Conservation (phyloP, 139 green algal genomes). For the Chlorella sp. region DNA sequence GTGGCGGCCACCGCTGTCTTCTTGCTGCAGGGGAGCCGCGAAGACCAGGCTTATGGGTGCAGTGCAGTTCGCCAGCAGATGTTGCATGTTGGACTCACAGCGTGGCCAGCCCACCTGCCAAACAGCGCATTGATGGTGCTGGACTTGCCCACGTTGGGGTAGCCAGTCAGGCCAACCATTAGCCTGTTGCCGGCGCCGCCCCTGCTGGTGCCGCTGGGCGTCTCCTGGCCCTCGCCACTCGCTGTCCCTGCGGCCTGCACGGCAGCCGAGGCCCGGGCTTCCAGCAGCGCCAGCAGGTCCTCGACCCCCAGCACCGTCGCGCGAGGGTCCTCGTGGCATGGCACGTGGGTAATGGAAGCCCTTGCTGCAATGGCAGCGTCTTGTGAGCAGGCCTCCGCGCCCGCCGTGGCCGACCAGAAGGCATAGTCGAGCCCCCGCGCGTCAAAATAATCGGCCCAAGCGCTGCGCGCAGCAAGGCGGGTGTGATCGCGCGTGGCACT, state of each 20-base stretch:
- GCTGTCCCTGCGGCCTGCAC: too few species aligned
- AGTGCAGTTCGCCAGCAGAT: too few species aligned
- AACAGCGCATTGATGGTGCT: slow-evolving; percentile 96
- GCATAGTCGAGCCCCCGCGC: slow-evolving; percentile 60
- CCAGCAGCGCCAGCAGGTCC: slow-evolving; percentile 44
- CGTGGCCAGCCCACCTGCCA: too few species aligned
- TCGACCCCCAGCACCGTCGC: slow-evolving; percentile 52
- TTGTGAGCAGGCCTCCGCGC: slow-evolving; percentile 28
- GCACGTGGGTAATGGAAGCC: too few species aligned
- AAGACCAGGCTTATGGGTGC: too few species aligned
- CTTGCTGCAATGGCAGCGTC: not conserved
- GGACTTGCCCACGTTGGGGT: slow-evolving; percentile 98
- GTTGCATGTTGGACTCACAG: too few species aligned
- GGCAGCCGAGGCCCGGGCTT: slow-evolving; percentile 26
- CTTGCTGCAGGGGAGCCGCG: too few species aligned
- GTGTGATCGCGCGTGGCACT: too few species aligned
- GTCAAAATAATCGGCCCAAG: slow-evolving; percentile 92
- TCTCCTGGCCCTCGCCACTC: too few species aligned
- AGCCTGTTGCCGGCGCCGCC: slow-evolving; percentile 42
- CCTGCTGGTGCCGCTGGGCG: too few species aligned
- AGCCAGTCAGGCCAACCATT: slow-evolving; percentile 92
- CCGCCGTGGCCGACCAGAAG: slow-evolving; percentile 82
- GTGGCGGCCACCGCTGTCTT: slow-evolving; percentile 95
- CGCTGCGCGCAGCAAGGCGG: too few species aligned
- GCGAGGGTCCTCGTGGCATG: slow-evolving; percentile 37